Conservation (phyloP, 768 basidiomycete genomes). For the Psilocybe cyanescens region DNA sequence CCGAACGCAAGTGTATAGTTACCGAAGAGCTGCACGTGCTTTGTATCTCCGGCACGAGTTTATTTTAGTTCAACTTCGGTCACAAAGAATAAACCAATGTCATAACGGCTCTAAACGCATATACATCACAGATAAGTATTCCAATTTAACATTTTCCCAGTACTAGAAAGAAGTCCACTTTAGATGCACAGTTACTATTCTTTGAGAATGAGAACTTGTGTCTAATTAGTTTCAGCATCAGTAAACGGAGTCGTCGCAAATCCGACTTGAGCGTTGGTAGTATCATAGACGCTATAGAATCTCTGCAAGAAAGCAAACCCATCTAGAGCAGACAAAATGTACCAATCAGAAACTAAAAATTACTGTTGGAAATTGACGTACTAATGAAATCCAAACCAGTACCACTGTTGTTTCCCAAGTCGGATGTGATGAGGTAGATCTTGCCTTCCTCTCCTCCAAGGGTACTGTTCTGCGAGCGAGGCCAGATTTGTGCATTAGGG, state of each 20-base stretch:
- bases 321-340: conserved; percentile 33
- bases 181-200: no score
- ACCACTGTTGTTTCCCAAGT: conserved; percentile 52
- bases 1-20: no score
- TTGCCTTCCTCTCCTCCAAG: conserved; percentile 53
- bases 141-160: no score
- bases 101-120: no score
- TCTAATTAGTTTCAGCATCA: conserved; percentile 36
- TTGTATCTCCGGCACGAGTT: no score
- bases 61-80: no score
- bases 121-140: no score
- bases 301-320: conserved; percentile 64
- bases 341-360: neutral
- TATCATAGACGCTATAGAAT: conserved; percentile 61
- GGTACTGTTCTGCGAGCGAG: conserved; percentile 50
- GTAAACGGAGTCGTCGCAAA: conserved; percentile 42
- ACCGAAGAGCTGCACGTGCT: no score
- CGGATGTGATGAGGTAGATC: conserved; percentile 59
- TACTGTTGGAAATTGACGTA: conserved; percentile 27
- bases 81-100: no score
- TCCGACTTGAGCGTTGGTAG: conserved; percentile 41
- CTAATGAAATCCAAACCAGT: conserved; percentile 65
- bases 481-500: conserved; percentile 69
- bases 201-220: neutral
- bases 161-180: neutral